phyloP scores from a whole-genome alignment of 345 rosid species.

The Eucalyptus erythrocorys region DNA sequence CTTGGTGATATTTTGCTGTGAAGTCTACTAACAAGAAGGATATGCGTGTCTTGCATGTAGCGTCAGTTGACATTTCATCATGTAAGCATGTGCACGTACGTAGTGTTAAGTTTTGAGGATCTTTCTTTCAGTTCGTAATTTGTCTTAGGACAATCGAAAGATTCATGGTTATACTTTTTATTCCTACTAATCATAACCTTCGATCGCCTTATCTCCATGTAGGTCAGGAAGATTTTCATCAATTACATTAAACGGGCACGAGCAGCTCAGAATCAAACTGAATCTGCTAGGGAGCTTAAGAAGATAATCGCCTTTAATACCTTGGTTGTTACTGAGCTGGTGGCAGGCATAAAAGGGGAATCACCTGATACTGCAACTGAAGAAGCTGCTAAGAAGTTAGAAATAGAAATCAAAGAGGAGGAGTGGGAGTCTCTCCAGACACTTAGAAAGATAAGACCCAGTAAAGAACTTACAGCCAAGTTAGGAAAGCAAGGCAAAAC shows the following conservation, averaged over 20 bases:
- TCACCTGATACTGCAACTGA: conserved; percentile 35
- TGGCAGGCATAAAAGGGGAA: conserved; percentile 80
- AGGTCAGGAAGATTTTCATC: conserved; percentile 60
- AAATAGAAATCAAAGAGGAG: conserved; percentile 28
- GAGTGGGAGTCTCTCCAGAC: conserved; percentile 74
- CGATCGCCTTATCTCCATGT: background rate
- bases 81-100: background rate
- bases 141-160: background rate
- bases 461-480: conserved; percentile 45
- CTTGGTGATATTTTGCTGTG: background rate
- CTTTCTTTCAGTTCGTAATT: background rate
- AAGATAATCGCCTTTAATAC: conserved; percentile 79
- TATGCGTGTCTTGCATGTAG: background rate
- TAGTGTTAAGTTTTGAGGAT: background rate
- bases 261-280: conserved; percentile 53
- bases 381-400: conserved; percentile 28
- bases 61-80: background rate
- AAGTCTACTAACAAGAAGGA: background rate
- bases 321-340: conserved; percentile 65
- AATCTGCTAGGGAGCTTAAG: conserved; percentile 75
- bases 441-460: conserved; percentile 53
- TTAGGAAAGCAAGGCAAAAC: conserved; percentile 72
- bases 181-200: background rate
- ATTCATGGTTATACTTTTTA: background rate
- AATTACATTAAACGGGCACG: conserved; percentile 67